Evolutionary conservation across 768 basidiomycete species (phyloP).

Genomic region (Tricholomella constricta): DNA sequence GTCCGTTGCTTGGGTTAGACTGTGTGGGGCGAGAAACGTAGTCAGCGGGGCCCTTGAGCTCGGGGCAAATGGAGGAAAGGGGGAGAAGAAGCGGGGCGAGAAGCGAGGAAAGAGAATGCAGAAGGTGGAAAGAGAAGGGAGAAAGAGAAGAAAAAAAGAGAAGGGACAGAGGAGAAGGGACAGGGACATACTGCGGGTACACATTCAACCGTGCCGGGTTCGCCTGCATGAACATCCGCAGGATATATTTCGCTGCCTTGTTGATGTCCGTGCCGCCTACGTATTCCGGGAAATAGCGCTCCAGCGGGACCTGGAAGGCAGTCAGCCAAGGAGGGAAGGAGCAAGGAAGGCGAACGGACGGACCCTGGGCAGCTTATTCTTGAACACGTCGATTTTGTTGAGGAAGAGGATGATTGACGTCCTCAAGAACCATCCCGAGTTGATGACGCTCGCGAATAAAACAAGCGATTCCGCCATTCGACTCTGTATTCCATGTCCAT

Average conservation of each 20-base stretch:
- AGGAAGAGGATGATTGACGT: constrained; percentile 91
- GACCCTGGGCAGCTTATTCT: constrained; percentile 76
- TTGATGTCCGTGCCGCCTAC: constrained; percentile 88
- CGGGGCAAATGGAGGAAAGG: too few relatives aligned
- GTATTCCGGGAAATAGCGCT: constrained; percentile 84
- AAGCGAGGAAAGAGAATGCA: background rate
- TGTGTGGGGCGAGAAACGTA: constrained; percentile 27
- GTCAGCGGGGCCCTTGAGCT: background rate
- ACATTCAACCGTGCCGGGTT: constrained; percentile 85
- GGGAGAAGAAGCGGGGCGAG: background rate
- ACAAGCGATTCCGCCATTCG: constrained; percentile 92
- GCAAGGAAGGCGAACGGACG: background rate
- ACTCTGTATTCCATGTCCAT: too few relatives aligned
- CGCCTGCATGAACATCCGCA: constrained; percentile 94
- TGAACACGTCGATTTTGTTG: constrained; percentile 94
- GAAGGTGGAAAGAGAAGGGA: background rate
- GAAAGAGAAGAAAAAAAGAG: constrained; percentile 1
- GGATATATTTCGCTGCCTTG: constrained; percentile 91
- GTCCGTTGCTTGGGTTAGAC: constrained; percentile 78
- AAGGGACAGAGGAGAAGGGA: constrained; percentile 66
- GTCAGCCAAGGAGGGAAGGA: background rate
- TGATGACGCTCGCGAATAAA: constrained; percentile 90
- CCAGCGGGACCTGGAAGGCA: constrained; percentile 69
- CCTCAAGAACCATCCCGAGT: constrained; percentile 90
- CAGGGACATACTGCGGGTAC: constrained; percentile 89